These are phyloP conservation scores for Omphalea diandra DNA, from an alignment of 441 rosid species.

Conservation along the genomic window DNA sequence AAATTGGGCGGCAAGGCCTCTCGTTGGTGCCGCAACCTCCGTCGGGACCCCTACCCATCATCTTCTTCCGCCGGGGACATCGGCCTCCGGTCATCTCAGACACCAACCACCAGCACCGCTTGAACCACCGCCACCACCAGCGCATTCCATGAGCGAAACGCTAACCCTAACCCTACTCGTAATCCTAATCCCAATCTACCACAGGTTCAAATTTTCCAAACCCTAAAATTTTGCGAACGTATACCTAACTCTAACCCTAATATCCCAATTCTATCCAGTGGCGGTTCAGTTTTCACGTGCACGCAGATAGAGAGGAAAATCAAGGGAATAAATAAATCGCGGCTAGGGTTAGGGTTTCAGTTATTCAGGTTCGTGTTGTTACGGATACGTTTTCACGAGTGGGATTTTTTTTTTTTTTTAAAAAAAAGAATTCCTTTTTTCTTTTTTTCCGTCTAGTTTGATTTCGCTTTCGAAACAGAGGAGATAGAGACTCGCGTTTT, in stretches of 20 bases:
- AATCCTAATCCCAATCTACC: conserved; percentile 21
- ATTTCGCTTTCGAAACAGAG: conserved; percentile 39
- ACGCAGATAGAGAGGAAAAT: not conserved
- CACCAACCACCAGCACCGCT: conserved; percentile 35
- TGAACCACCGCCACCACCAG: conserved; percentile 33
- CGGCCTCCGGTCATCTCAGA: conserved; percentile 67
- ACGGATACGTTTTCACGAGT: conserved; percentile 44
- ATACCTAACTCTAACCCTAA: too few species aligned
- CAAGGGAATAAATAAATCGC: conserved; percentile 30
- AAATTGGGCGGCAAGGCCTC: conserved; percentile 52
- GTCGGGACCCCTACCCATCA: conserved; percentile 92
- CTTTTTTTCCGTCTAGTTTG: conserved; percentile 25
- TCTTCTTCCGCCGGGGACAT: conserved; percentile 70
- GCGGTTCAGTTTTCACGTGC: conserved; percentile 28
- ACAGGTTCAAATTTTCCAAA: conserved; percentile 19
- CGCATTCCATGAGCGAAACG: conserved; percentile 53
- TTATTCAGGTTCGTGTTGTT: conserved; percentile 43
- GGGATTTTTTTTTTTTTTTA: not conserved
- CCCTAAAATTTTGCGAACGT: too few species aligned
- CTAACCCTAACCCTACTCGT: conserved; percentile 46
- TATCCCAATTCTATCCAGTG: conserved; percentile 11
- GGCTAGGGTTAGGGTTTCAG: conserved; percentile 86
- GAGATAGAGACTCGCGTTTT: conserved; percentile 71
- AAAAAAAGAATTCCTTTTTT: too few species aligned
- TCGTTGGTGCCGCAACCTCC: conserved; percentile 88